Conservation (phyloP, 768 basidiomycete genomes). For the Rhodotorula taiwanensis region DNA sequence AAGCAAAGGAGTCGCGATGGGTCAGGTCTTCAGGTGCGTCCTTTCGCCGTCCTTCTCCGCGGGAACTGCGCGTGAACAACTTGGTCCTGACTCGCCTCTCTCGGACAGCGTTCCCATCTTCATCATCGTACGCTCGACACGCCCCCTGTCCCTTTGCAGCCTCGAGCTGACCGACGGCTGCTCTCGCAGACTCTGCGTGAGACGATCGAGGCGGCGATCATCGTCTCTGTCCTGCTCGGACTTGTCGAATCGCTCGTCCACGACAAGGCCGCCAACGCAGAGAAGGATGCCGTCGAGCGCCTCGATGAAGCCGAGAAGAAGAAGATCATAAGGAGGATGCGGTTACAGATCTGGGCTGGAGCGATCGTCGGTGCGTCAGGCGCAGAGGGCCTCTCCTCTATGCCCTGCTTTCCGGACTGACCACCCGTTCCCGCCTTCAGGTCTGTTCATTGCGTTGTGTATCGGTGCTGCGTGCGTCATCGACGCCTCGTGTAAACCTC, state of each 20-base stretch:
- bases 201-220: conserved; percentile 84
- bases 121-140: conserved; percentile 8
- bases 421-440: conserved; percentile 63
- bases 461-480: conserved; percentile 85
- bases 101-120: conserved; percentile 25
- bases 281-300: conserved; percentile 13
- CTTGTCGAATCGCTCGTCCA: conserved; percentile 76
- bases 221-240: conserved; percentile 82
- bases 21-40: conserved; percentile 33
- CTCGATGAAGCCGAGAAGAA: conserved; percentile 20
- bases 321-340: conserved; percentile 58
- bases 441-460: conserved; percentile 69
- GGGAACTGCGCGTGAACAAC: neutral
- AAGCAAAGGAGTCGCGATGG: conserved; percentile 10
- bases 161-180: neutral
- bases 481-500: conserved; percentile 50
- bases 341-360: conserved; percentile 43
- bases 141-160: neutral
- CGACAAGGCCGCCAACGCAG: conserved; percentile 11
- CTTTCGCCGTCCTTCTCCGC: neutral
- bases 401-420: conserved; percentile 61
- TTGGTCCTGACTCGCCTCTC: neutral
- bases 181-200: conserved; percentile 48
- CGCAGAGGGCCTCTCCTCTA: too few relatives aligned
- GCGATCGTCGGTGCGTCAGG: neutral